Evolutionary conservation across 768 basidiomycete species (phyloP), one percentile per base, ranked within the genome.

Genomic region (Boletus fagicola): DNA sequence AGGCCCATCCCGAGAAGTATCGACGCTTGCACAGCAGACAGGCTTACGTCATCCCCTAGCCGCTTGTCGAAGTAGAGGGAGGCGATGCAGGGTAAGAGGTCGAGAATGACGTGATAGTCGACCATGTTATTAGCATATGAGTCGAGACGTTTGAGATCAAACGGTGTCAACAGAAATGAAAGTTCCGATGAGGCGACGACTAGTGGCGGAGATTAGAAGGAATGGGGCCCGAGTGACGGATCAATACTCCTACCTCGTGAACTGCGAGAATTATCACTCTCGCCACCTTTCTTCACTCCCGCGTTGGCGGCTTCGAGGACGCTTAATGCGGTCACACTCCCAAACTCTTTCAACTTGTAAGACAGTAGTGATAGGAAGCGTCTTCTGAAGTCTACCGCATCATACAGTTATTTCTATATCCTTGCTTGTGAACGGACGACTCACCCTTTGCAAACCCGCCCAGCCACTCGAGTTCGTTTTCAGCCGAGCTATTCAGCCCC

Each of bases 41-140:
- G 72, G 44, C 75, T 82, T 20, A 90, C 75, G 18, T 86, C 86
- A 5, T 78, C 78, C 1, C 85, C 86, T 4, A 90, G 71, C 33
- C 86, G 81, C 62, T 78, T 81, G 64, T 92, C 85, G 71, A 98
- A 99, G 75, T 88, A 96, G 15, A 98, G 77, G n/a, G 80, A 75
- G 3, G 93, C 85, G 38, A 94, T 75, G 1, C 77, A 81, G 0
- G 97, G 96, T 16, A 99, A 79, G 26, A 98, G 79, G 71, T 99
- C 97, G 40, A 98, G 80, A 55, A 98, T 83, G 64, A 96, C 93
- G 68, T 98, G 97, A 66, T 96, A 98, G 72, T 98, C 97, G 42
- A 98, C 80, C 84, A 90, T 87, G 68, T 94, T 94, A 71, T 97
- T 94, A 1, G 94, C 90, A 62, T 99, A 99, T 6, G 96, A 91